Base-by-base conservation (phyloP, 1,284 basidiomycete genomes). In the Apiotrichum sp. region DNA sequence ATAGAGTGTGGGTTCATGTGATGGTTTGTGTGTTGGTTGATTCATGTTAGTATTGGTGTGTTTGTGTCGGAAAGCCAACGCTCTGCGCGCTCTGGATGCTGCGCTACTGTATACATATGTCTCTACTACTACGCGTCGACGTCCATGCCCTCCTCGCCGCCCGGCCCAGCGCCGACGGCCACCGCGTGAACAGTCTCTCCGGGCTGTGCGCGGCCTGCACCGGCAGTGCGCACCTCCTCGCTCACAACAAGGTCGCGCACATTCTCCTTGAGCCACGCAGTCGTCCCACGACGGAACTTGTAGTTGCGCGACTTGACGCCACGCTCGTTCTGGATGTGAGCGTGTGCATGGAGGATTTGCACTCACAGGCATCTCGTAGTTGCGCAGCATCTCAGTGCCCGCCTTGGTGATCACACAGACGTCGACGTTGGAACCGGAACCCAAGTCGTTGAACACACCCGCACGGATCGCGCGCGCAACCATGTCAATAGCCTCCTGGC, bases 361-460 rank as follows among this genome's bases (percentile, higher is more conserved):
- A 73, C 75, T 65, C 58, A 79, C 77, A n/a, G 89, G 95, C 80
- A 82, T 93, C 77, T 88, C 83, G 75, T 89, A 86, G 79, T 96
- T 91, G 66, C 96, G 82, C 62, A 96, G 78, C 86, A 87, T 92
- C 74, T 93, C 89, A 0, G 90, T 92, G 64, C 85, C 79, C 52
- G 80, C 77, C 53, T 86, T 84, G 9, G 88, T 91, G 77, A 99
- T 96, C 58, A 98, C 84, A 73, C 92, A 95, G 0, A 93, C 93
- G 74, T 99, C 96, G 66, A 98, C 86, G 73, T 99, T 98, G 22
- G 89, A 93, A 51, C 96, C 96, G 0, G 93, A 97, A 8, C 96
- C 96, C 42, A 98, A 82, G 80, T 99, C 96, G 80, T 99, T 98
- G 82, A 97, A 98, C 73, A 99, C 95, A 83, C 96, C 96, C 1